Evolutionary conservation across 352 stramenopile species (phyloP).

Genomic region (Plasmopara viticola): DNA sequence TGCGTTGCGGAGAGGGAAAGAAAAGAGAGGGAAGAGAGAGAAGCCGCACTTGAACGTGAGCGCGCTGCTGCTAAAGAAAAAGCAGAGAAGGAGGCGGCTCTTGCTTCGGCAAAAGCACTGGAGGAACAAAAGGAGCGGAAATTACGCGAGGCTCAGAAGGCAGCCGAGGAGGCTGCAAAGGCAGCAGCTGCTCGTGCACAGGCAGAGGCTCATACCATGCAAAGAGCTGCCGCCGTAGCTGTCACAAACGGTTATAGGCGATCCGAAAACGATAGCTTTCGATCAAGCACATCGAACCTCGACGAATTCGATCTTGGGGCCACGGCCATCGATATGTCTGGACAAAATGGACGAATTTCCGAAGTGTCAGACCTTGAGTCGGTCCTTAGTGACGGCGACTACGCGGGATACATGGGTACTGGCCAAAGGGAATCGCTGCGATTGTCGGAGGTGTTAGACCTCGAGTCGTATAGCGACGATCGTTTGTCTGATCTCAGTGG

Average conservation of each 20-base stretch:
- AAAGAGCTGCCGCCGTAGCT: constrained; percentile 24
- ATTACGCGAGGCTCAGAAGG: constrained; percentile 21
- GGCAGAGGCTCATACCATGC: constrained; percentile 21
- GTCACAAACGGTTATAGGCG: constrained; percentile 25
- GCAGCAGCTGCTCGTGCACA: constrained; percentile 20
- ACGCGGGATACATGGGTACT: constrained; percentile 42
- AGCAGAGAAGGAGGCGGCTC: constrained; percentile 43
- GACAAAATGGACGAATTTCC: constrained; percentile 48
- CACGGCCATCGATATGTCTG: constrained; percentile 25
- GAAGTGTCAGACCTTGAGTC: constrained; percentile 63
- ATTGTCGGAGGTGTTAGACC: constrained; percentile 72
- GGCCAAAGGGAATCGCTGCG: constrained; percentile 59
- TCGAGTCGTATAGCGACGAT: constrained; percentile 43
- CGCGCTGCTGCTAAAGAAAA: constrained; percentile 36
- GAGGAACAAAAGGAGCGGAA: constrained; percentile 44
- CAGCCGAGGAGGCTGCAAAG: constrained; percentile 32
- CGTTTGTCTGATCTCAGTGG: constrained; percentile 54
- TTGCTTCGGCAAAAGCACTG: constrained; percentile 38
- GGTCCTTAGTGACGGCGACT: constrained; percentile 53
- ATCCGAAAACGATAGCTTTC: constrained; percentile 22
- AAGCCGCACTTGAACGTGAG: constrained; percentile 38
- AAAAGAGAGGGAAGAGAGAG: constrained; percentile 44
- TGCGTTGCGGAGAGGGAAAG: constrained; percentile 29
- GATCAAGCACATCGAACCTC: constrained; percentile 36
- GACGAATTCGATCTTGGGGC: constrained; percentile 72